These are phyloP conservation scores for Penicillium polonicum DNA, from an alignment of 2,329 filamentous ascomycete genomes.

Conservation along the genomic window DNA sequence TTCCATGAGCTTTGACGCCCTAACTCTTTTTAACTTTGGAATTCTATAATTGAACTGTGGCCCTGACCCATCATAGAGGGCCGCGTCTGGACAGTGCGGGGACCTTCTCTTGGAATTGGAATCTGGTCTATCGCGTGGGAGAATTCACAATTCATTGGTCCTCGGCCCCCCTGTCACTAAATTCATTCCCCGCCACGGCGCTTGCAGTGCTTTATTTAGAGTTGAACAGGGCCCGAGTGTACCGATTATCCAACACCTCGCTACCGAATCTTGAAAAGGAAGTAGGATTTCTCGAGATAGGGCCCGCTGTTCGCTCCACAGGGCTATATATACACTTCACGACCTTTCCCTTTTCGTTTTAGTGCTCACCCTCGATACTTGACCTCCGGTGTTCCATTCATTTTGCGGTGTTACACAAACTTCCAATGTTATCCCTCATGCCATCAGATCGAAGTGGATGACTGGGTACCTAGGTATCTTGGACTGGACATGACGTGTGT, in stretches of 20 bases:
- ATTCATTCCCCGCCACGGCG: slow-evolving; percentile 23
- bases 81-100: neutral
- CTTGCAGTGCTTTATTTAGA: slow-evolving; percentile 24
- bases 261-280: neutral
- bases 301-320: neutral
- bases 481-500: neutral
- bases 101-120: neutral
- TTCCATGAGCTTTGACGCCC: neutral
- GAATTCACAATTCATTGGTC: neutral
- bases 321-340: neutral
- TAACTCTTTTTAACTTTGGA: neutral
- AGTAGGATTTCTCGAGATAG: neutral
- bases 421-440: neutral
- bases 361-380: neutral
- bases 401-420: neutral
- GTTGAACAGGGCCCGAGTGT: slow-evolving; percentile 4
- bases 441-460: neutral
- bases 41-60: neutral
- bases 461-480: neutral
- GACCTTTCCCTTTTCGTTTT: neutral
- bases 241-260: neutral
- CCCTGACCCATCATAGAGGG: neutral
- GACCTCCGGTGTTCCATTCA: neutral
- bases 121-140: slow-evolving; percentile 10
- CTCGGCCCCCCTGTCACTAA: neutral